Base-by-base conservation (phyloP, 805 yeast species). In the Hanseniaspora occidentalis region DNA sequence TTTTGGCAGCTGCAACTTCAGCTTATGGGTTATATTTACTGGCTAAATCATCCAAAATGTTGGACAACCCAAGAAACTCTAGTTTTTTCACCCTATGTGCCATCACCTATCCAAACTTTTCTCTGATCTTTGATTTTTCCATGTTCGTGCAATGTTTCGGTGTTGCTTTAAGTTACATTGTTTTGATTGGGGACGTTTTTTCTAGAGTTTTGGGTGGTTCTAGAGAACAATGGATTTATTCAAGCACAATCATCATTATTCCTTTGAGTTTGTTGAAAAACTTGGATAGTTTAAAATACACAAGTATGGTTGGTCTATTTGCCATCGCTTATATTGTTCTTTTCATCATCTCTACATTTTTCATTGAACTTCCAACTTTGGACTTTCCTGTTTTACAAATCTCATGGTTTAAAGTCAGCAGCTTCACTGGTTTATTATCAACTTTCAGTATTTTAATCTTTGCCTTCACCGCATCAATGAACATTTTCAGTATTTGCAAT, bases 381-480 rank as follows among this genome's bases (percentile, higher is more conserved):
- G 17, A 22, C 8, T 20, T 41, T 6, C 73, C 47, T 1, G 19
- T 50, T 6, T 21, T 52, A 8, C 34, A 37, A 73, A 31, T 42
- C 16, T 35, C 36, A 14, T 56, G 66, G 53, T 50, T 64, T 43
- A 48, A 55, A n/a, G 66, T 73, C 1, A 65, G 70, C 31, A 65
- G 68, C 19, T 44, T 59, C 23, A 61, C 61, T 39, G 70, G 71
- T 1, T 54, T 73, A 6, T 60, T 79, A 43, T 69, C 80, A 19
- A 75, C 85, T 6, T 77, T 83, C 50, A 81, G 84, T 20, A 78
- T 83, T 42, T 71, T 82, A 27, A 78, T 83, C 11, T 79, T 83
- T 58, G 92, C 94, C 1, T 83, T 71, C 57, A 81, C 89, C 1
- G 85, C 92, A 38, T 81, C 81, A 44, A 89, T 83, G 62, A 83